These are phyloP conservation scores for Musa balbisiana DNA, from an alignment of 202 grass and related monocot genomes.

Conservation along the genomic window DNA sequence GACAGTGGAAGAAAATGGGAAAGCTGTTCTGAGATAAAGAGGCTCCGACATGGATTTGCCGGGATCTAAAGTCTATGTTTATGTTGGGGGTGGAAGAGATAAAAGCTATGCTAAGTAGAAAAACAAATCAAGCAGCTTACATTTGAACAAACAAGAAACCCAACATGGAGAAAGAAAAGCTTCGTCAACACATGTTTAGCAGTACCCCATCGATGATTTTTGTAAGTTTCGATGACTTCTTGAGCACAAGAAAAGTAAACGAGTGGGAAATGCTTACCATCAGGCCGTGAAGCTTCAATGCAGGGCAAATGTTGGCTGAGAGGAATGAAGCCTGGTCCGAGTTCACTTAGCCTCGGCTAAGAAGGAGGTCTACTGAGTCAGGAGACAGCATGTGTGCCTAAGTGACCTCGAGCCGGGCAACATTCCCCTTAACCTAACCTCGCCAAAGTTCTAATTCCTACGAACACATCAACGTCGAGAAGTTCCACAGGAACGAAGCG, in stretches of 20 bases:
- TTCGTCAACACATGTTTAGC: too few species aligned
- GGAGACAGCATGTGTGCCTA: neutral
- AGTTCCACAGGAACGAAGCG: slow-evolving; percentile 85
- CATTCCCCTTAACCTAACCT: slow-evolving; percentile 72
- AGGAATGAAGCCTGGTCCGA: slow-evolving; percentile 99
- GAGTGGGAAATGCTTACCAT: too few species aligned
- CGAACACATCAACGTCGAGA: slow-evolving; percentile 24
- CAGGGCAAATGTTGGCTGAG: slow-evolving; percentile 49
- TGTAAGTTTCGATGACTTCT: too few species aligned
- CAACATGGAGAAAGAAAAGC: too few species aligned
- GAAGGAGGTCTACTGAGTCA: neutral
- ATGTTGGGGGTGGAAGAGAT: too few species aligned
- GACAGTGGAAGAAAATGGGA: too few species aligned
- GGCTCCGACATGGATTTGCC: neutral
- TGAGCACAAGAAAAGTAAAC: too few species aligned
- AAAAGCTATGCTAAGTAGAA: too few species aligned
- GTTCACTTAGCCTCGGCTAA: slow-evolving; percentile 23
- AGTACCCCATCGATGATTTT: too few species aligned
- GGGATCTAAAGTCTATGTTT: neutral
- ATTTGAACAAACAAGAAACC: too few species aligned
- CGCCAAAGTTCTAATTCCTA: neutral
- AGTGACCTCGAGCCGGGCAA: slow-evolving; percentile 80
- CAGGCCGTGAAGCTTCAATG: too few species aligned
- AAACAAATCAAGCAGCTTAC: too few species aligned
- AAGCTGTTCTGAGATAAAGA: neutral